Percentiles rank a stretch among this genome's conserved stretches.
phyloP scores from a whole-genome alignment of 1,284 basidiomycete species.

The Pyrrhoderma lamaoense region DNA sequence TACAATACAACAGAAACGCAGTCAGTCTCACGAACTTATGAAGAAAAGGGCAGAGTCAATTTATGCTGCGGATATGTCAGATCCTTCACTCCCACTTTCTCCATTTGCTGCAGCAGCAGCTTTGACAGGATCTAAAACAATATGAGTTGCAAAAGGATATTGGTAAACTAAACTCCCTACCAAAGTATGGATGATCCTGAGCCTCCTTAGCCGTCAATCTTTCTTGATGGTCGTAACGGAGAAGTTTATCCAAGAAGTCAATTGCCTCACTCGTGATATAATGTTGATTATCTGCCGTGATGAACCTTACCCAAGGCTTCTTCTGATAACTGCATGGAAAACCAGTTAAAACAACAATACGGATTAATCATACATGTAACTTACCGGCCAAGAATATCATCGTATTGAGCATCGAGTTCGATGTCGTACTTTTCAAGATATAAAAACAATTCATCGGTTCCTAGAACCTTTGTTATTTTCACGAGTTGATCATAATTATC shows the following conservation, averaged over 20 bases:
- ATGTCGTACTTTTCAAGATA: conserved; percentile 71
- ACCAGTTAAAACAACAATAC: neutral
- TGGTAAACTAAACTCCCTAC: conserved; percentile 32
- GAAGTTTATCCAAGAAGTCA: conserved; percentile 78
- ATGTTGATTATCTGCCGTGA: conserved; percentile 65
- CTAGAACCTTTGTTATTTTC: conserved; percentile 82
- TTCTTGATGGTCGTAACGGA: conserved; percentile 82
- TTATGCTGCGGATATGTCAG: conserved; percentile 13
- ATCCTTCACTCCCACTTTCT: conserved; percentile 17
- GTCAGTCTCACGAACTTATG: conserved; percentile 1
- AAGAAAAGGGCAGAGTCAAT: neutral
- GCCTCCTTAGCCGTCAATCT: conserved; percentile 77
- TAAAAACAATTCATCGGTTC: conserved; percentile 74
- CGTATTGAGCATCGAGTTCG: conserved; percentile 64
- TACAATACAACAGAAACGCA: conserved; percentile 13
- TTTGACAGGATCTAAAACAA: conserved; percentile 17
- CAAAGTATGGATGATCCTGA: conserved; percentile 72
- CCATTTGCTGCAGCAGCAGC: conserved; percentile 14
- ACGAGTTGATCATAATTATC: conserved; percentile 89
- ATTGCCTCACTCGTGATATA: conserved; percentile 69
- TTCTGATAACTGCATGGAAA: conserved; percentile 49
- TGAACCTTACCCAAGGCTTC: conserved; percentile 70
- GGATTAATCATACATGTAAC: conserved; percentile 18
- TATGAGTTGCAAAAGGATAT: neutral
- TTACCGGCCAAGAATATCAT: conserved; percentile 57